Base-by-base conservation (phyloP, 805 yeast genomes). In the Kuraishia piskuri region DNA sequence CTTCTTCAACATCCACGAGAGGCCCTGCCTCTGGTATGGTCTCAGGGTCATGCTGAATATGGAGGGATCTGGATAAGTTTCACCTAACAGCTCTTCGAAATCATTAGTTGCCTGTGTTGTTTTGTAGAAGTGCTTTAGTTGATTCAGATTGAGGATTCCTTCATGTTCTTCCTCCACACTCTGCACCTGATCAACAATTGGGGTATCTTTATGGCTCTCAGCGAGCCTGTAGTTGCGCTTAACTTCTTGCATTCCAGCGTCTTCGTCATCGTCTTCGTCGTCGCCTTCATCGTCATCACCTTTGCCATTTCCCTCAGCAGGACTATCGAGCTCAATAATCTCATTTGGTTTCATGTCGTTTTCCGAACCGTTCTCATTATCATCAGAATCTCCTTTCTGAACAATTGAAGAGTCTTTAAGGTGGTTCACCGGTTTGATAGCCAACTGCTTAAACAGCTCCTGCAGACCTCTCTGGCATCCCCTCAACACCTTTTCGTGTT, bases 1-100 rank as follows among this genome's bases (percentile, higher is more conserved):
- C 53, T 92, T 73, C 31, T 82, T 76, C n/a, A 90, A 68, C 92
- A 90, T 85, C 97, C 97, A 90, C 1, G 91, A 81, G 26, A 90
- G 68, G 0, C 96, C 96, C 60, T 85, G 89, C 56, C 79, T 83
- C 67, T 92, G 98, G 65, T 92, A 92, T 1, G 82, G 78, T 53
- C 96, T 72, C 50, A 92, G 68, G 0, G 71, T 70, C 50, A 91
- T 59, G 8, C 73, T 73, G 61, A 90, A 86, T 53, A 78, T 77
- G 1, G 61, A 60, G 4, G 72, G 57, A 0, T 78, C 75, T 0
- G 80, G 82, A 2, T 83, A 83, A 0, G 86, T 78, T 55, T 80
- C 84, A 1, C 91, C 91, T 3, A 86, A 70, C 23, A 76, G 71
- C 10, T 78, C 77, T n/a, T 79, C 82, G 7, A 60, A 25, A 21